Conservation (phyloP, 1,139 yeast species). For the Geotrichum bryndzae region DNA sequence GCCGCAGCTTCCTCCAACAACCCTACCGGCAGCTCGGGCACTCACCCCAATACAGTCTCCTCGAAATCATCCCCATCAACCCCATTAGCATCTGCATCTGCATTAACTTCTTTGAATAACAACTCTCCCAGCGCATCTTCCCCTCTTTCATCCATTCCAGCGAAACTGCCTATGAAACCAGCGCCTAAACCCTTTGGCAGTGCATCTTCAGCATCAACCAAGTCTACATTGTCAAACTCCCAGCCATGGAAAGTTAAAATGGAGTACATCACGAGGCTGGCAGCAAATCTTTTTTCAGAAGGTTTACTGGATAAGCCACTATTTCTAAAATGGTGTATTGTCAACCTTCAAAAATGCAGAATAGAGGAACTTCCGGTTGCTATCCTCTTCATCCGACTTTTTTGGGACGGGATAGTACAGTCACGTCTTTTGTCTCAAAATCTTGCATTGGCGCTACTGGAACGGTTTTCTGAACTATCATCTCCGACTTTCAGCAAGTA, state of each 20-base stretch:
- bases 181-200: constrained; percentile 26
- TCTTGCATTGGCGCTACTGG: constrained; percentile 30
- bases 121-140: constrained; percentile 8
- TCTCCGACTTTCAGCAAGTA: constrained; percentile 10
- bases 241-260: constrained; percentile 48
- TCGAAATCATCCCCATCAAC: constrained; percentile 7
- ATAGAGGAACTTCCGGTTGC: constrained; percentile 47
- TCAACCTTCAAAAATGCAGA: constrained; percentile 47
- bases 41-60: neutral
- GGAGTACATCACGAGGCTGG: constrained; percentile 53
- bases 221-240: constrained; percentile 17
- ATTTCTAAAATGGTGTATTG: constrained; percentile 59
- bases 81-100: constrained; percentile 18
- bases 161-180: constrained; percentile 17
- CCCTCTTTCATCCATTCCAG: constrained; percentile 1
- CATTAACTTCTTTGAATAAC: constrained; percentile 15
- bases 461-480: constrained; percentile 14
- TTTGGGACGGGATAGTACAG: constrained; percentile 63
- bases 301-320: constrained; percentile 55
- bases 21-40: neutral
- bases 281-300: constrained; percentile 62
- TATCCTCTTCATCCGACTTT: constrained; percentile 54
- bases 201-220: constrained; percentile 3
- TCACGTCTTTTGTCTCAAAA: constrained; percentile 39
- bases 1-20: constrained; percentile 1